These are phyloP conservation scores for Sugiyamaella neomexicana DNA, from an alignment of 1,139 yeast genomes.

Conservation along the genomic window DNA sequence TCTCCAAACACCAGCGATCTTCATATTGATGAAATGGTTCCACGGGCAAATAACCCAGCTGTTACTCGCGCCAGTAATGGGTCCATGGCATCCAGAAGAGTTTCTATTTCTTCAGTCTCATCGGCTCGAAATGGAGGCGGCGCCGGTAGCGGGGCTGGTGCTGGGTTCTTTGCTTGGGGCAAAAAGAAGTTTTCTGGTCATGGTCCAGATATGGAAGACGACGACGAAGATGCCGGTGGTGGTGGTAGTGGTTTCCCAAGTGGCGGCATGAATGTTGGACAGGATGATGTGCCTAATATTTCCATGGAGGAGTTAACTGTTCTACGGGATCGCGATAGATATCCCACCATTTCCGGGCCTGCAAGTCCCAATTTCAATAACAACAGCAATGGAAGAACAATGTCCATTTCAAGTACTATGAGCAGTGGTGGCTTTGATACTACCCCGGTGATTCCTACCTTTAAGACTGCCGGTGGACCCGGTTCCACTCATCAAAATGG, in stretches of 20 bases:
- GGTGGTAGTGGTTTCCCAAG: constrained; percentile 29
- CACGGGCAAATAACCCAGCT: no score
- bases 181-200: constrained; percentile 5
- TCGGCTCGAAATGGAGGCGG: constrained; percentile 13
- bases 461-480: constrained; percentile 24
- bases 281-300: constrained; percentile 28
- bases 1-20: constrained; percentile 16
- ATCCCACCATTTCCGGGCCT: constrained; percentile 35
- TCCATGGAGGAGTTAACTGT: constrained; percentile 31
- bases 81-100: constrained; percentile 20
- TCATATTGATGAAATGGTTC: constrained; percentile 16
- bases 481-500: constrained; percentile 21
- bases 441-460: constrained; percentile 41
- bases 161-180: constrained; percentile 24
- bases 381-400: constrained; percentile 32
- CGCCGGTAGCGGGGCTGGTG: no score
- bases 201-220: constrained; percentile 12
- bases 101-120: constrained; percentile 21
- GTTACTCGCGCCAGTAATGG: constrained; percentile 1
- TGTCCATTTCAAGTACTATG: constrained; percentile 38
- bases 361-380: constrained; percentile 8
- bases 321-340: constrained; percentile 40
- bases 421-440: constrained; percentile 37
- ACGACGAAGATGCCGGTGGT: constrained; percentile 25
- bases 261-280: constrained; percentile 22